Evolutionary conservation across 441 rosid species (phyloP).

Genomic region (Biscutella laevigata): DNA sequence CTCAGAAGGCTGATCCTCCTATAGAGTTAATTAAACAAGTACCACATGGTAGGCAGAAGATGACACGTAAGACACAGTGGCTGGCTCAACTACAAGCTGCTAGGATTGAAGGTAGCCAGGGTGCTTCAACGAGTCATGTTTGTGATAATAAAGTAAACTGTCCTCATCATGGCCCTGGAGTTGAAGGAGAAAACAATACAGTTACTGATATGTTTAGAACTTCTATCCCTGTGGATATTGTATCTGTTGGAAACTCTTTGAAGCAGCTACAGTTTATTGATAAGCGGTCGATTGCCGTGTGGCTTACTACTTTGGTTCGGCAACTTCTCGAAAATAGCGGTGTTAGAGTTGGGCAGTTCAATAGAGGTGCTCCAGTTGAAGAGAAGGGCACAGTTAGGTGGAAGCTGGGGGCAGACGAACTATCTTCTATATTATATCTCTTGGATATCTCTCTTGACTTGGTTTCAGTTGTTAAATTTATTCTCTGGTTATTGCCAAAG

Average conservation of each 20-base stretch:
- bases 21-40: conserved; percentile 64
- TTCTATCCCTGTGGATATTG: conserved; percentile 44
- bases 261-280: conserved; percentile 69
- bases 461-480: conserved; percentile 68
- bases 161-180: conserved; percentile 49
- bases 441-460: conserved; percentile 78
- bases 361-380: conserved; percentile 54
- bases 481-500: conserved; percentile 90
- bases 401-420: conserved; percentile 96
- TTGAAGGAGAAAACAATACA: conserved; percentile 51
- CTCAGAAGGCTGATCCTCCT: conserved; percentile 58
- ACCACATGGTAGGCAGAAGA: conserved; percentile 79
- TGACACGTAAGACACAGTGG: conserved; percentile 77
- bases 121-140: conserved; percentile 95
- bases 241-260: conserved; percentile 69
- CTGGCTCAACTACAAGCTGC: conserved; percentile 93
- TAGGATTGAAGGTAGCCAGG: conserved; percentile 98
- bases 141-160: conserved; percentile 77
- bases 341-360: conserved; percentile 51
- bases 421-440: conserved; percentile 62
- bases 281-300: conserved; percentile 67
- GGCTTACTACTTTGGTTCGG: conserved; percentile 66
- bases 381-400: conserved; percentile 53
- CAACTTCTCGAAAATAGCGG: conserved; percentile 68
- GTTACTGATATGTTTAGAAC: conserved; percentile 48